These are phyloP conservation scores for Candida verbasci DNA, from an alignment of 805 yeast species.

Conservation along the genomic window DNA sequence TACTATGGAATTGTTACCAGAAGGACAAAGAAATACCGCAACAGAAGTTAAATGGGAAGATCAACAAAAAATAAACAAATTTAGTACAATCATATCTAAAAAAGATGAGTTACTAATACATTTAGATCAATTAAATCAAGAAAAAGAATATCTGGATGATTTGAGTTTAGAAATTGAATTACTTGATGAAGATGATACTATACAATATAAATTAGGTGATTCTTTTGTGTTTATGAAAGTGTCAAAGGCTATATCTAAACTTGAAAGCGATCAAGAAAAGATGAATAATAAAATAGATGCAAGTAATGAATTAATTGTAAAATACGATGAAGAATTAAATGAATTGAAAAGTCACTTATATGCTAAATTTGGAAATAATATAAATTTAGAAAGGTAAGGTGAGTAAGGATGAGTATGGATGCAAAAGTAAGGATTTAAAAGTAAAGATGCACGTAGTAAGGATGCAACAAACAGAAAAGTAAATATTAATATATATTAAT, in stretches of 20 bases:
- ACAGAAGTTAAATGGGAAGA: constrained; percentile 75
- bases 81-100: constrained; percentile 74
- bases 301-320: constrained; percentile 45
- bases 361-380: constrained; percentile 84
- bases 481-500: constrained; percentile 7
- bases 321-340: constrained; percentile 50
- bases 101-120: constrained; percentile 54
- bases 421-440: too few relatives aligned
- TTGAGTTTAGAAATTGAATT: constrained; percentile 81
- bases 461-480: not conserved
- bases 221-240: constrained; percentile 68
- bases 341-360: constrained; percentile 71
- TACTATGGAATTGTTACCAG: constrained; percentile 46
- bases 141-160: constrained; percentile 86
- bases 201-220: constrained; percentile 81
- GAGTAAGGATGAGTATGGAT: too few relatives aligned
- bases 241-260: constrained; percentile 57
- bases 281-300: constrained; percentile 48
- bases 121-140: constrained; percentile 50
- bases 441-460: too few relatives aligned
- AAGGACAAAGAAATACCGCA: constrained; percentile 48
- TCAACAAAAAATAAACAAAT: constrained; percentile 84
- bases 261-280: constrained; percentile 58
- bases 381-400: constrained; percentile 79
- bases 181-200: constrained; percentile 65